Percentiles rank a stretch among this genome's conserved stretches.
These are phyloP conservation scores for Gossypium arboreum DNA, from an alignment of 345 rosid species.

Conservation along the genomic window DNA sequence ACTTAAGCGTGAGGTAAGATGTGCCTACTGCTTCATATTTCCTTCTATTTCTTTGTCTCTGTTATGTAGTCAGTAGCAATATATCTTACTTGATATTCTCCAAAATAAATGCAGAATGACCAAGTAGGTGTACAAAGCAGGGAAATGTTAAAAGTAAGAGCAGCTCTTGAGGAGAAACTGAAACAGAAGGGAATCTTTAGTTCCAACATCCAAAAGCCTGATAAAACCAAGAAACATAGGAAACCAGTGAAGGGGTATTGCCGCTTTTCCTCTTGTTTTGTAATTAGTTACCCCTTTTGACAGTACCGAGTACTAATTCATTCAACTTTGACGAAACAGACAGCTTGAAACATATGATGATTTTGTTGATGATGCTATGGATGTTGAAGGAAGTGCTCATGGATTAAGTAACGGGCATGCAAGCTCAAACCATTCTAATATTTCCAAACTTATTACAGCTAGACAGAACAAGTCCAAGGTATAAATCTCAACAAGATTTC, in stretches of 20 bases:
- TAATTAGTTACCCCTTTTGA: constrained; percentile 18
- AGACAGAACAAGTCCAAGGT: constrained; percentile 65
- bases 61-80: neutral
- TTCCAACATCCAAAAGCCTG: constrained; percentile 39
- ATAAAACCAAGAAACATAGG: constrained; percentile 43
- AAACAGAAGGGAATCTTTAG: constrained; percentile 55
- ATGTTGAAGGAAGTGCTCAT: constrained; percentile 27
- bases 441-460: constrained; percentile 46
- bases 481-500: neutral
- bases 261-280: neutral
- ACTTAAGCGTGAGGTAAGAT: constrained; percentile 39
- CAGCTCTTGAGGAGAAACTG: constrained; percentile 76
- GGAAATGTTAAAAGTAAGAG: constrained; percentile 84
- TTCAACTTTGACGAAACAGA: constrained; percentile 36
- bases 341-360: constrained; percentile 76
- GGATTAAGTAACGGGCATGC: constrained; percentile 27
- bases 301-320: constrained; percentile 15
- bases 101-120: constrained; percentile 42
- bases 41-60: neutral
- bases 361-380: constrained; percentile 64
- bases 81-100: constrained; percentile 17
- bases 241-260: constrained; percentile 61
- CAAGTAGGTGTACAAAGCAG: constrained; percentile 64
- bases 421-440: constrained; percentile 27
- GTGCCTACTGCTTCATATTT: neutral